Evolutionary conservation across 1,284 basidiomycete genomes (phyloP).

Genomic region (Cutaneotrichosporon sp.): DNA sequence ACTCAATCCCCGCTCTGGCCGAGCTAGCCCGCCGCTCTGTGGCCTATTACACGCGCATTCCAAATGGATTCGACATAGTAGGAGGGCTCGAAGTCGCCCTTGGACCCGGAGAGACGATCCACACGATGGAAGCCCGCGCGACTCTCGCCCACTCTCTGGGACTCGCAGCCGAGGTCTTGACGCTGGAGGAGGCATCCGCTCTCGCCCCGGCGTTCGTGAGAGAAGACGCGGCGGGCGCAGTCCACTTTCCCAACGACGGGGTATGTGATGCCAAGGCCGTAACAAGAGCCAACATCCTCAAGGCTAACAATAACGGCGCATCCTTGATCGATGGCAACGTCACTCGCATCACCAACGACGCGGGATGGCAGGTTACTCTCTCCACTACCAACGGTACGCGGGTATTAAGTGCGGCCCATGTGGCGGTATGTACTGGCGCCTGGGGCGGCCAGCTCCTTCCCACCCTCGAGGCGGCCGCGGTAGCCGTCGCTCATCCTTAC

Average conservation of each 20-base stretch:
- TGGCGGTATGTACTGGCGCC: slow-evolving; percentile 35
- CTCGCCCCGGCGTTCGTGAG: slow-evolving; percentile 26
- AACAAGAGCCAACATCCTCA: slow-evolving; percentile 15
- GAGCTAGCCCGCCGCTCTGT: slow-evolving; percentile 33
- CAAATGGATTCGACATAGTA: slow-evolving; percentile 25
- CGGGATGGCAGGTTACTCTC: not conserved
- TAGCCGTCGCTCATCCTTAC: slow-evolving; percentile 36
- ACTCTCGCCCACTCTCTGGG: slow-evolving; percentile 20
- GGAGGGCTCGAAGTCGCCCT: slow-evolving; percentile 31
- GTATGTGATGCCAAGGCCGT: slow-evolving; percentile 26
- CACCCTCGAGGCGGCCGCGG: slow-evolving; percentile 10
- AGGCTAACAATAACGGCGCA: slow-evolving; percentile 23
- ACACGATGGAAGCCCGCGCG: slow-evolving; percentile 6
- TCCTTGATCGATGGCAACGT: slow-evolving; percentile 23
- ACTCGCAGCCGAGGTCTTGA: slow-evolving; percentile 21
- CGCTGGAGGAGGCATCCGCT: slow-evolving; percentile 17
- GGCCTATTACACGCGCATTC: slow-evolving; percentile 21
- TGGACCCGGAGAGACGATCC: not conserved
- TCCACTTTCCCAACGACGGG: slow-evolving; percentile 30
- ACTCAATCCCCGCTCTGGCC: slow-evolving; percentile 27
- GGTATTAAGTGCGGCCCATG: slow-evolving; percentile 5
- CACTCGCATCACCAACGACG: slow-evolving; percentile 2
- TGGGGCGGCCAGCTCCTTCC: slow-evolving; percentile 37
- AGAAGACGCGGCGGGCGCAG: slow-evolving; percentile 9
- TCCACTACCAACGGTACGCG: not conserved